Conservation (phyloP, 805 yeast genomes). For the Metschnikowia peoriensis region DNA sequence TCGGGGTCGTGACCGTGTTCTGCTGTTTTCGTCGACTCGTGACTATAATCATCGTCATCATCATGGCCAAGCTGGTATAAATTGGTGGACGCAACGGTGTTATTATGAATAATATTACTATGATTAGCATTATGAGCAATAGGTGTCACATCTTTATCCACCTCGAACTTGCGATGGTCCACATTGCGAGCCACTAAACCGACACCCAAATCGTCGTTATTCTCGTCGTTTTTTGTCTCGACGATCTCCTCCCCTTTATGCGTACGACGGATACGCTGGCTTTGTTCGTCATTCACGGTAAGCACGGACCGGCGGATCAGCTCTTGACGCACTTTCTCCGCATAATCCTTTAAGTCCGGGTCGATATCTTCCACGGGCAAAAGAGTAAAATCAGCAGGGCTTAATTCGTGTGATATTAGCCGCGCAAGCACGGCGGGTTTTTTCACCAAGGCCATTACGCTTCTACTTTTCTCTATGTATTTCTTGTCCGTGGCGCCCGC, state of each 20-base stretch:
- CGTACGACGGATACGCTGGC: constrained; percentile 70
- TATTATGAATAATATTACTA: background rate
- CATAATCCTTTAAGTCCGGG: constrained; percentile 68
- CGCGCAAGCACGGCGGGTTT: constrained; percentile 56
- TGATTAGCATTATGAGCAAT: too few species aligned
- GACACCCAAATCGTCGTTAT: constrained; percentile 25
- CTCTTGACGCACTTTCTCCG: constrained; percentile 68
- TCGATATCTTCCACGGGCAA: constrained; percentile 77
- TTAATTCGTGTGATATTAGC: constrained; percentile 52
- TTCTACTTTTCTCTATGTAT: constrained; percentile 70
- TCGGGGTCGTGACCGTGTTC: background rate
- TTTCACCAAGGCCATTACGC: constrained; percentile 62
- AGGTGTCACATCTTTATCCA: constrained; percentile 10
- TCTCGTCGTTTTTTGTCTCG: constrained; percentile 39
- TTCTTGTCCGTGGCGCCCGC: constrained; percentile 31
- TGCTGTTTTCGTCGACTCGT: background rate
- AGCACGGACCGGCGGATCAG: constrained; percentile 67
- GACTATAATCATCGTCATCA: constrained; percentile 19
- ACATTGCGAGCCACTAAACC: constrained; percentile 31
- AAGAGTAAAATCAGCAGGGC: constrained; percentile 57
- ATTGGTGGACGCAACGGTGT: background rate
- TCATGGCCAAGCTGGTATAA: constrained; percentile 24
- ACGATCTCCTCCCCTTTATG: constrained; percentile 88
- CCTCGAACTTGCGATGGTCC: constrained; percentile 37
- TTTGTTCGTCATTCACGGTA: constrained; percentile 48